A percentile compares a stretch with the other conserved stretches of the same genome.
phyloP scores from a whole-genome alignment of 2,329 filamentous ascomycete species.

The Talaromyces verruculosus region DNA sequence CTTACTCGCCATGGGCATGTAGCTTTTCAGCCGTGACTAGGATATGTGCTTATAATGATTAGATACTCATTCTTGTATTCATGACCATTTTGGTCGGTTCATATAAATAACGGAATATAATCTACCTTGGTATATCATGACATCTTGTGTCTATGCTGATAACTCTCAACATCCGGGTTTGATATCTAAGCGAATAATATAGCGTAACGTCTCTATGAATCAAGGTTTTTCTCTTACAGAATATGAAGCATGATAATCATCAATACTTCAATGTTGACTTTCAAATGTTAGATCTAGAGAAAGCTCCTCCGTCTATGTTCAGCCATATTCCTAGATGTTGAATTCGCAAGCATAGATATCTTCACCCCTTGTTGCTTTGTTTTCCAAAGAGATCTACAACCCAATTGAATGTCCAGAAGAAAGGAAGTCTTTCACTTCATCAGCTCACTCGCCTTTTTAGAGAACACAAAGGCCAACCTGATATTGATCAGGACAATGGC shows the following conservation, averaged over 20 bases:
- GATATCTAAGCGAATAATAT: not conserved
- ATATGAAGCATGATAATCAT: not conserved
- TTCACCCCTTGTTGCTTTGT: not conserved
- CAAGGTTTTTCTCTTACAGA: not conserved
- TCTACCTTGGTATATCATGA: not conserved
- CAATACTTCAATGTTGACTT: not conserved
- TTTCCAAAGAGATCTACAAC: not conserved
- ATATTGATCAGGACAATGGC: not conserved
- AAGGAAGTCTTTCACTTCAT: not conserved
- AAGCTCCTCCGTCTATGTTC: no score
- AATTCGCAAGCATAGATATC: not conserved
- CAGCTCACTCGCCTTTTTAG: not conserved
- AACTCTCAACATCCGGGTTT: not conserved
- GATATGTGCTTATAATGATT: conserved; percentile 15
- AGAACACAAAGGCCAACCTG: not conserved
- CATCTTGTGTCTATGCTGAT: not conserved
- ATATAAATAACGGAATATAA: conserved; percentile 1
- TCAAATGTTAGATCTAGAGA: no score
- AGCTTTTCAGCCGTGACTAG: not conserved
- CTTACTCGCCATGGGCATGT: conserved; percentile 9
- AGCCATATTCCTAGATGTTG: not conserved
- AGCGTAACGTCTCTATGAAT: no score
- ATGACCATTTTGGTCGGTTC: not conserved
- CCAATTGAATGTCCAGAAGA: not conserved
- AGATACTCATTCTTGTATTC: conserved; percentile 9